Conservation (phyloP, 2,329 filamentous ascomycete genomes). For the Fusarium bactridioides region DNA sequence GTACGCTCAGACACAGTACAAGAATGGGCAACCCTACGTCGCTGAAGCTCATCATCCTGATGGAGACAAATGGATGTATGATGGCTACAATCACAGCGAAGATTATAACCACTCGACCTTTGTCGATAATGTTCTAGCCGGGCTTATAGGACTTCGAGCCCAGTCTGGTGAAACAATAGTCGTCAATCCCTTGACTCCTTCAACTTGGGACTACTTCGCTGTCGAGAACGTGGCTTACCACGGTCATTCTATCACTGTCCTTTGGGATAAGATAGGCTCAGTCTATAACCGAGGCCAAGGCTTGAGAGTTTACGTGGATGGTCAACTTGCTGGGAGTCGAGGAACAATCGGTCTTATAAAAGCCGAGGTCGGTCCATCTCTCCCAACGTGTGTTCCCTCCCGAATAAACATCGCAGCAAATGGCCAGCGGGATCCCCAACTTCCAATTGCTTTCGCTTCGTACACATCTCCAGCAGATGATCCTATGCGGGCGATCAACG, state of each 20-base stretch:
- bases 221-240: neutral
- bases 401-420: neutral
- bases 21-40: neutral
- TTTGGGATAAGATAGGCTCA: neutral
- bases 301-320: neutral
- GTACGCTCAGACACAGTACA: neutral
- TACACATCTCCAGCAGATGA: neutral
- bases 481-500: neutral
- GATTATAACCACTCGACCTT: neutral
- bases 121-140: neutral
- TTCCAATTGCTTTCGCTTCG: neutral
- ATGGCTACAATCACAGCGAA: neutral
- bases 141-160: neutral
- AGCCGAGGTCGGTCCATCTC: neutral
- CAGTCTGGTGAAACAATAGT: neutral
- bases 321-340: neutral
- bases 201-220: neutral
- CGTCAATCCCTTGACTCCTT: neutral
- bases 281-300: neutral
- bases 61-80: neutral
- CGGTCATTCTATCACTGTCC: neutral
- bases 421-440: neutral
- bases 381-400: rapidly evolving
- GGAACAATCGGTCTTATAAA: neutral
- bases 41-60: neutral